Evolutionary conservation across 192 early-diverging fungal genomes (phyloP), one percentile per base, ranked within the genome.

Genomic region (Coemansia sp.): DNA sequence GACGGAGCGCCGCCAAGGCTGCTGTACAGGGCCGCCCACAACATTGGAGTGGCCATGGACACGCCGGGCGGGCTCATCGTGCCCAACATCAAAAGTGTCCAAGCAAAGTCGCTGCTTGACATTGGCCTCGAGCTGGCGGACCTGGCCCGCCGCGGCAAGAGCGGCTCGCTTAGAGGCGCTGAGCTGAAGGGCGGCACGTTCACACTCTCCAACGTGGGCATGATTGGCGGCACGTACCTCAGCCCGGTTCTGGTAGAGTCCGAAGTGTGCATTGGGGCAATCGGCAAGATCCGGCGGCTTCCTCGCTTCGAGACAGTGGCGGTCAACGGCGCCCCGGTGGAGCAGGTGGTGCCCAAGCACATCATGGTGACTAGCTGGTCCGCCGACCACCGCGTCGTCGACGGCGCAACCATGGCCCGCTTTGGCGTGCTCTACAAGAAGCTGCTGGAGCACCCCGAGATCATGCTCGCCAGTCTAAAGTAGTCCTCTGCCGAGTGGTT

Each of bases 21-120:
- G 31, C 73, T 73, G 46, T 95, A 87, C 63, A 78, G 90, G 23
- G 76, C 76, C 1, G 65, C 74, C 4, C 95, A 96, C 63, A 94
- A 98, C 67, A 87, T 98, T 54, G 88, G 91, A 31, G 68, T 98
- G 26, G 96, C 96, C 13, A 93, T 98, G 92, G 96, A 98, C 59
- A 94, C 93, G n/a, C 89, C 92, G 5, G 75, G 85, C 44, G 96
- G 95, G 1, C 71, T 98, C 25, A 47, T 95, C 20, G 91, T 96
- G 7, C 96, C 96, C 9, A 94, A 91, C 58, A 83, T 98, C 64
- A 96, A 96, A 78, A 79, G 89, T 43, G 90, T 93, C 1, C 82
- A 96, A 52, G 51, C 60, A 32, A 85, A 89, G 66, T 87, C 88
- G 29, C 82, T 98, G 27, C 66, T 96, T 37, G 90, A 94, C 38